Conservation (phyloP, 1,284 basidiomycete genomes). For the Exobasidium rhododendri region DNA sequence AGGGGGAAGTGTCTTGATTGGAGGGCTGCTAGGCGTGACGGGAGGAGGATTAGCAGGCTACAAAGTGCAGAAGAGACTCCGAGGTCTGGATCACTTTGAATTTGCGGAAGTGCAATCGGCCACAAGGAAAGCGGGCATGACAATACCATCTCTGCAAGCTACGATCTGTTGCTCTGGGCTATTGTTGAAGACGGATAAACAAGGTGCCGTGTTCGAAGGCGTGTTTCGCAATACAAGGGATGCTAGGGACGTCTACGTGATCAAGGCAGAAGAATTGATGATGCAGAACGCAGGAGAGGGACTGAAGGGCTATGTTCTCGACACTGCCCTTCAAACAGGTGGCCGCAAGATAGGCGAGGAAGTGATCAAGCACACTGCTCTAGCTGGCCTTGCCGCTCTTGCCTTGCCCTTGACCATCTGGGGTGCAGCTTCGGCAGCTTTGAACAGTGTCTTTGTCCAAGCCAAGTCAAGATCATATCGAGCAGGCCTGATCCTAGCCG, state of each 20-base stretch:
- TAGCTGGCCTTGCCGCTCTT: conserved; percentile 61
- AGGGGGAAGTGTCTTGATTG: conserved; percentile 45
- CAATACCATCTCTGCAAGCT: conserved; percentile 44
- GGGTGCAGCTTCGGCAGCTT: conserved; percentile 48
- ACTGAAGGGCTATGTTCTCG: conserved; percentile 34
- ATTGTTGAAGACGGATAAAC: conserved; percentile 33
- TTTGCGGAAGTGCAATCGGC: conserved; percentile 33
- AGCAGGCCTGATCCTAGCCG: conserved; percentile 61
- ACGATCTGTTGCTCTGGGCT: conserved; percentile 44
- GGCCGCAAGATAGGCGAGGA: conserved; percentile 51
- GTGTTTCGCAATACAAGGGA: conserved; percentile 29
- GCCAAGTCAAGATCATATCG: conserved; percentile 28
- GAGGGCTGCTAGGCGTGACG: conserved; percentile 43
- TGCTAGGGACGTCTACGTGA: conserved; percentile 38
- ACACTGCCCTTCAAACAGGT: conserved; percentile 30
- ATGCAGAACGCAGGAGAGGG: conserved; percentile 38
- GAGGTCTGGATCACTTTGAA: conserved; percentile 25
- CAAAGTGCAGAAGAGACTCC: conserved; percentile 34
- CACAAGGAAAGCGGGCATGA: conserved; percentile 30
- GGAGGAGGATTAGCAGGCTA: conserved; percentile 49
- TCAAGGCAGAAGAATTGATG: conserved; percentile 38
- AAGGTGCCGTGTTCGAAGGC: conserved; percentile 27
- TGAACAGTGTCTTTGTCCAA: conserved; percentile 57
- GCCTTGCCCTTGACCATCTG: conserved; percentile 58
- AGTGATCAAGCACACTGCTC: conserved; percentile 61